A percentile compares a stretch with the other conserved stretches of the same genome.
Conservation (phyloP, 306 rosid genomes). For the Oemleria cerasiformis region DNA sequence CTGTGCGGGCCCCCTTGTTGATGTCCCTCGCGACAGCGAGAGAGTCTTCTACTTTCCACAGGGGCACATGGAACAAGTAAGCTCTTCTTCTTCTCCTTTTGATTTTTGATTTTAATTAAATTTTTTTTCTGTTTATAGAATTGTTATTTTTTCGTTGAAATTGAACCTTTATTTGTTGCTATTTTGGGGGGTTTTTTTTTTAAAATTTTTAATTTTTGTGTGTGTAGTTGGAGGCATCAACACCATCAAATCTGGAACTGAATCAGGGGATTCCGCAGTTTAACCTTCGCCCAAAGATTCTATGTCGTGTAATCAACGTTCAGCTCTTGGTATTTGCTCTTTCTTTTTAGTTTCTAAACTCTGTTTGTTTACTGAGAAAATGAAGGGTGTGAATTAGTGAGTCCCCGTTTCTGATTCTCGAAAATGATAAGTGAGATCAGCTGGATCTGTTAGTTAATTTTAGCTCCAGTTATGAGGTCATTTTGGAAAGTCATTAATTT, state of each 20-base stretch:
- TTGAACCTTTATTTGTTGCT: not conserved
- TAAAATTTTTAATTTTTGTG: not conserved
- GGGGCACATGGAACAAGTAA: slow-evolving; percentile 94
- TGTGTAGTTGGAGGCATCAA: slow-evolving; percentile 79
- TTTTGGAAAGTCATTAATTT: not conserved
- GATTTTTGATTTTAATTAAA: not conserved
- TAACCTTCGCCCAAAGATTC: slow-evolving; percentile 82
- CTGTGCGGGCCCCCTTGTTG: slow-evolving; percentile 88
- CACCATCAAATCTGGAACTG: slow-evolving; percentile 79
- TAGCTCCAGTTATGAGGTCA: not conserved
- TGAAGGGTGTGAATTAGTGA: not conserved
- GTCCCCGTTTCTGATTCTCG: slow-evolving; percentile 6
- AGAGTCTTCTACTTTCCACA: slow-evolving; percentile 87
- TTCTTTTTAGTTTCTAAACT: slow-evolving; percentile 10
- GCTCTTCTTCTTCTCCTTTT: not conserved
- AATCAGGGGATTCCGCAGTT: slow-evolving; percentile 72
- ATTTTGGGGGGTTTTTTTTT: slow-evolving; percentile 1
- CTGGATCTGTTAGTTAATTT: not conserved
- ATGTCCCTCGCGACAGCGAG: slow-evolving; percentile 58
- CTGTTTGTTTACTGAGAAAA: slow-evolving; percentile 14
- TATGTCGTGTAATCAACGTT: slow-evolving; percentile 60
- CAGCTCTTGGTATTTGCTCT: slow-evolving; percentile 56
- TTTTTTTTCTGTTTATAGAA: slow-evolving; percentile 10
- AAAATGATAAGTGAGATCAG: slow-evolving; percentile 1
- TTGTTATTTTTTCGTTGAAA: slow-evolving; percentile 3